Base-by-base conservation (phyloP, 129 eudicot genomes). In the Silybum marianum region DNA sequence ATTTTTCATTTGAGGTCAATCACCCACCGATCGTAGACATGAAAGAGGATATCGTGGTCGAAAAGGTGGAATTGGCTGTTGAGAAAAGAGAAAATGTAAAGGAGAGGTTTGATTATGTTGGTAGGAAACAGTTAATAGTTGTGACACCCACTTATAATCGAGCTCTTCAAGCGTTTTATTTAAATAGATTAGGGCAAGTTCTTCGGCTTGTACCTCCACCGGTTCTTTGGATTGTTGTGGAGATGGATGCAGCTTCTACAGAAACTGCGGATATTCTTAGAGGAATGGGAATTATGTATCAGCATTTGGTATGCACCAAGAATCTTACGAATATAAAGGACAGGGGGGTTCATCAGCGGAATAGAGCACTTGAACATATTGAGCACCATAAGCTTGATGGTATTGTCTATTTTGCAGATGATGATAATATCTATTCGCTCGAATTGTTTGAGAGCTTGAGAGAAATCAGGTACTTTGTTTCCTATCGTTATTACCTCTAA, bases 331-430 rank as follows among this genome's bases (percentile, higher is more conserved):
- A 85, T 80, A 71, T 90, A 14, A 95, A 95, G 86, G 99, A 95
- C 62, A 87, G 99, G 69, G 99, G 99, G 9, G 99, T 95, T 74
- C 93, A 92, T 76, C 99, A 95, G 85, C 79, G 99, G 80, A 95
- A 95, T 72, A 86, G 85, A 28, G 99, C 97, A 11, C 85, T 95
- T 26, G 93, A 92, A 78, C 99, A 95, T 78, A 95, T 95, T 63
- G 95, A 92, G 86, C 87, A 58, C 30, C 99, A 92, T 80, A 90
- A 79, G 89, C 99, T 95, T 77, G 92, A 95, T 83, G 99, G 99
- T 26, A 85, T 92, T 72, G 99, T 95, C 60, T 95, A 90, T 82
- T 95, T 95, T 90, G 99, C 95, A 2, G 99, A 95, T 83, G 99
- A 95, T 62, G 99, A 95, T 85, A 95, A 95, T 82, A 73, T 95